phyloP scores from a whole-genome alignment of 352 stramenopile genomes.

The Pythium vanterpoolii region DNA sequence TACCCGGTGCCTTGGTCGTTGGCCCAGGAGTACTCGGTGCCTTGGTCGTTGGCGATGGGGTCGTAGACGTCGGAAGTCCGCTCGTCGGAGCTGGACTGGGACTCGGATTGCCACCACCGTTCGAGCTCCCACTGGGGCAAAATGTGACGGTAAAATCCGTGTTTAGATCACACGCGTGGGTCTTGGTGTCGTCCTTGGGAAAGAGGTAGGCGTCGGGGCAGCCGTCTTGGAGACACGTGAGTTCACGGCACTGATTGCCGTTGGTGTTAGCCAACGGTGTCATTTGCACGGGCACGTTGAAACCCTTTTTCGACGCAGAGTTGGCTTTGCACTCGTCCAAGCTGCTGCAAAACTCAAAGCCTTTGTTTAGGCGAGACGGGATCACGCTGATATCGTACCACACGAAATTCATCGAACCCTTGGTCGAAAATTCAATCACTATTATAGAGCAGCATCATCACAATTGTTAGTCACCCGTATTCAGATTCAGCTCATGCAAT shows the following conservation, averaged over 20 bases:
- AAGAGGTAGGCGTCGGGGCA: slow-evolving; percentile 71
- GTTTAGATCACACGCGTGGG: slow-evolving; percentile 51
- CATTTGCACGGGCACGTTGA: slow-evolving; percentile 64
- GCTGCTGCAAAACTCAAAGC: slow-evolving; percentile 54
- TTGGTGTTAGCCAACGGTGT: slow-evolving; percentile 54
- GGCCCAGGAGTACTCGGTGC: background rate
- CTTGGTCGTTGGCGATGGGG: slow-evolving; percentile 1
- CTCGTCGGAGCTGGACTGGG: background rate
- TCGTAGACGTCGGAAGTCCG: background rate
- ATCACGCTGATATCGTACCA: slow-evolving; percentile 79
- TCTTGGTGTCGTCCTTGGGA: slow-evolving; percentile 72
- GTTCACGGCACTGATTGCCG: slow-evolving; percentile 49
- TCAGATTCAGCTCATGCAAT: too few species aligned
- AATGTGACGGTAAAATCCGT: slow-evolving; percentile 72
- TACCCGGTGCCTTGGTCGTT: background rate
- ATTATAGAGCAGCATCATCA: too few species aligned
- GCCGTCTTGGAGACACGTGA: slow-evolving; percentile 50
- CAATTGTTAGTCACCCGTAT: too few species aligned
- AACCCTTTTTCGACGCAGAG: slow-evolving; percentile 53
- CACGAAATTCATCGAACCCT: slow-evolving; percentile 43
- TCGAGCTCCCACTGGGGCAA: slow-evolving; percentile 34
- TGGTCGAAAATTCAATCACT: slow-evolving; percentile 68
- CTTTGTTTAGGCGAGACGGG: slow-evolving; percentile 45
- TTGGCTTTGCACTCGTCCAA: slow-evolving; percentile 64
- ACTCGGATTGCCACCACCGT: background rate